Evolutionary conservation across 1,284 basidiomycete species (phyloP).

Genomic region (Papiliotrema flavescens): DNA sequence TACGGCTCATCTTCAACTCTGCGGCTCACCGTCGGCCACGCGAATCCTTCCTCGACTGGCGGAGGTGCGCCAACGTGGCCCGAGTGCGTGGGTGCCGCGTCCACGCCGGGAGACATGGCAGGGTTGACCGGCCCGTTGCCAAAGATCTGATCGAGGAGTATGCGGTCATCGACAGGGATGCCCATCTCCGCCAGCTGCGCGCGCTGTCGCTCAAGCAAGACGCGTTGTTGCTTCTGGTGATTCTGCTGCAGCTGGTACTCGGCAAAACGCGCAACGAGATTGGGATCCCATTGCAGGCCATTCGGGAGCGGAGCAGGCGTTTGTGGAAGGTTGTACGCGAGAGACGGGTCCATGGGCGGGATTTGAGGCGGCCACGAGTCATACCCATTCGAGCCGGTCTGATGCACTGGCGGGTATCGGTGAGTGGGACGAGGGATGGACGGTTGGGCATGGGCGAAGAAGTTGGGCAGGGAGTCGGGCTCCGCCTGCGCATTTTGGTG

Average conservation of each 20-base stretch:
- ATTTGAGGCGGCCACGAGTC: not conserved
- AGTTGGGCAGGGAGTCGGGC: not conserved
- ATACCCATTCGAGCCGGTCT: not conserved
- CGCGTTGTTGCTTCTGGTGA: conserved; percentile 42
- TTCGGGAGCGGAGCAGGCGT: not conserved
- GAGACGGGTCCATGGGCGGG: not conserved
- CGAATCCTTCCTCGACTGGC: not conserved
- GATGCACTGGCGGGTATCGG: not conserved
- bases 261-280: conserved; percentile 38
- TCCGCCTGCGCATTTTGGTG: conserved; percentile 9
- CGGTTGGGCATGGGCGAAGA: conserved; percentile 1
- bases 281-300: conserved; percentile 32
- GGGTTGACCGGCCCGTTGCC: not conserved
- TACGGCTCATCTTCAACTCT: not conserved
- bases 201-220: conserved; percentile 39
- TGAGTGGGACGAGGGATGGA: not conserved
- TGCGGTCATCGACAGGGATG: conserved; percentile 29
- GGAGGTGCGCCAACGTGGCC: not conserved
- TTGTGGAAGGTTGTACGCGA: not conserved
- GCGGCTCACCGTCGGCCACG: not conserved
- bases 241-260: conserved; percentile 47
- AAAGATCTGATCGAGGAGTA: conserved; percentile 34
- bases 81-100: not conserved
- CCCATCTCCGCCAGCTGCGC: conserved; percentile 41
- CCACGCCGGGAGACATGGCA: not conserved